These are phyloP conservation scores for Pseudozyma sp. DNA, from an alignment of 1,284 basidiomycete genomes.

Conservation along the genomic window DNA sequence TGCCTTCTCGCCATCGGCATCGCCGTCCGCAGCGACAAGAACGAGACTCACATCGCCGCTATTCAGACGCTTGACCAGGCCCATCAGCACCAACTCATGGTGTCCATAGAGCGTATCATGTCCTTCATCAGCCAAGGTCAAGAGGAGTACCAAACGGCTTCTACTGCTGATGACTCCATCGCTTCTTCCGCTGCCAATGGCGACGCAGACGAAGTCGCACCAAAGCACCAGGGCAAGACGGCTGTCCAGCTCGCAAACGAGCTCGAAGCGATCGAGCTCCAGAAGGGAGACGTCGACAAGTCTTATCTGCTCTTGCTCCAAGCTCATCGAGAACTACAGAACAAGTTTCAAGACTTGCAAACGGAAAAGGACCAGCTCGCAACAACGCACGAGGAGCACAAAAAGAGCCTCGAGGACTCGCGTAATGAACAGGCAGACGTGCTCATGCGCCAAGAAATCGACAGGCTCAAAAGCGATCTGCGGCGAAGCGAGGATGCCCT, in stretches of 20 bases:
- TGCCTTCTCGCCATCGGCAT: conserved; percentile 89
- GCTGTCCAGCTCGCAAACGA: conserved; percentile 73
- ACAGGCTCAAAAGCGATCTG: conserved; percentile 53
- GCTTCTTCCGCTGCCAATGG: conserved; percentile 9
- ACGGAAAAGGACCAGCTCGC: conserved; percentile 46
- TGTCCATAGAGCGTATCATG: conserved; percentile 70
- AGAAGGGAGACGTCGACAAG: conserved; percentile 76
- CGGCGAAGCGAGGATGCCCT: conserved; percentile 58
- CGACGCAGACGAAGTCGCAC: conserved; percentile 1
- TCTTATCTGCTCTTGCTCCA: conserved; percentile 80
- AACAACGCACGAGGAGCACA: conserved; percentile 36
- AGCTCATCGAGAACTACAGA: conserved; percentile 79
- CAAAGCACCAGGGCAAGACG: conserved; percentile 29
- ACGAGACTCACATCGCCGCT: conserved; percentile 82
- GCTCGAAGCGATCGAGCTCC: conserved; percentile 73
- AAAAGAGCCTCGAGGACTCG: conserved; percentile 49
- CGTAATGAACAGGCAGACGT: conserved; percentile 52
- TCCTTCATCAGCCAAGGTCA: conserved; percentile 32
- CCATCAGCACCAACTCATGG: conserved; percentile 85
- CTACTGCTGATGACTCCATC: conserved; percentile 25
- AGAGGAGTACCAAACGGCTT: conserved; percentile 22
- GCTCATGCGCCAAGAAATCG: conserved; percentile 55
- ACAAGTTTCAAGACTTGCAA: conserved; percentile 71
- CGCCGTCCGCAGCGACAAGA: conserved; percentile 81
- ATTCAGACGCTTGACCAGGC: conserved; percentile 82